These are phyloP conservation scores for Corynespora cassiicola DNA, from an alignment of 2,329 filamentous ascomycete genomes.

Conservation along the genomic window DNA sequence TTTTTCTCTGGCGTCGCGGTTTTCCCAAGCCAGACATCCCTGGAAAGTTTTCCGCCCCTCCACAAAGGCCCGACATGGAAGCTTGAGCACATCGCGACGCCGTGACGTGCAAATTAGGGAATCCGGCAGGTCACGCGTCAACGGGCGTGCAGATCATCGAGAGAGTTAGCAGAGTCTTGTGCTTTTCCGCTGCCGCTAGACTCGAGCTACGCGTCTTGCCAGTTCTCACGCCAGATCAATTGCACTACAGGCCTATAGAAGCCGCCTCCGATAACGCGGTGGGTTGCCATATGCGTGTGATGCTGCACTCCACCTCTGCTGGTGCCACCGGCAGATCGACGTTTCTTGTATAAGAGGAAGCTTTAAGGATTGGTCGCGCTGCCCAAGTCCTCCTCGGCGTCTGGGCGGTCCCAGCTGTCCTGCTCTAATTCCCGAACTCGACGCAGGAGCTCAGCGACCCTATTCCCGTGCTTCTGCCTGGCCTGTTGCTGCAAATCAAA, in stretches of 20 bases:
- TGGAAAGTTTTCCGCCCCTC: slow-evolving; percentile 28
- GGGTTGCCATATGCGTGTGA: too few relatives aligned
- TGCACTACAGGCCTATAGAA: too few relatives aligned
- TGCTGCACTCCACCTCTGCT: too few relatives aligned
- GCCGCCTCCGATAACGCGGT: too few relatives aligned
- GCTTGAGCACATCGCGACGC: slow-evolving; percentile 30
- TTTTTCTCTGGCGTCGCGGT: slow-evolving; percentile 17
- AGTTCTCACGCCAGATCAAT: too few relatives aligned
- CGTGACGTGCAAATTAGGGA: slow-evolving; percentile 29
- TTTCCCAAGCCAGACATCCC: too few relatives aligned
- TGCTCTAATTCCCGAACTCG: slow-evolving; percentile 68
- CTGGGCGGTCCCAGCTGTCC: slow-evolving; percentile 74
- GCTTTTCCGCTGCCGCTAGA: not conserved
- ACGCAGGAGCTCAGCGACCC: slow-evolving; percentile 59
- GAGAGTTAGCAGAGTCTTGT: not conserved
- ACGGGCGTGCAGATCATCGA: slow-evolving; percentile 42
- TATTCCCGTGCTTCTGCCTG: slow-evolving; percentile 57
- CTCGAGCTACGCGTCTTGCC: not conserved
- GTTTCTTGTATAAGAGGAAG: too few relatives aligned
- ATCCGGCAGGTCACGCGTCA: slow-evolving; percentile 40
- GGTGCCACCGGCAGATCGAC: too few relatives aligned
- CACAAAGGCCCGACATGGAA: slow-evolving; percentile 28
- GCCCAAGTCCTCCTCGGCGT: slow-evolving; percentile 72
- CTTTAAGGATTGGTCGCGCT: slow-evolving; percentile 28
- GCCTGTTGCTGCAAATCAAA: slow-evolving; percentile 69